phyloP scores from a whole-genome alignment of 148 eudicot species.

The Salicornia ramosissima region DNA sequence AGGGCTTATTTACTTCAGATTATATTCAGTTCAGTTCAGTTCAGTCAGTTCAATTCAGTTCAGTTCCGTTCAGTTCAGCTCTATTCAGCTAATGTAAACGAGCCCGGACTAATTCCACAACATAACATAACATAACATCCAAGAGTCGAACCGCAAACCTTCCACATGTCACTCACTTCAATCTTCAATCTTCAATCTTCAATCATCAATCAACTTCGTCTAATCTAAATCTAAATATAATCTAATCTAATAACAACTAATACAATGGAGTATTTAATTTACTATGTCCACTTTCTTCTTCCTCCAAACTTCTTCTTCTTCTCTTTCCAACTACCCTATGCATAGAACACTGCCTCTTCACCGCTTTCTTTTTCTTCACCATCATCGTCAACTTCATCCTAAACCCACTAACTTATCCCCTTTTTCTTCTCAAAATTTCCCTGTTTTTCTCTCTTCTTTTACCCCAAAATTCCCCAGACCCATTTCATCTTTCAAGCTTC shows the following conservation, averaged over 20 bases:
- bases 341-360: slow-evolving; percentile 29
- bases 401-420: not conserved
- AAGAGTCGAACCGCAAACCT: slow-evolving; percentile 21
- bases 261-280: no score
- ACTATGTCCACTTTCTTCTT: not conserved
- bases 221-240: no score
- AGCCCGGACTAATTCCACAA: no score
- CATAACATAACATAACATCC: not conserved
- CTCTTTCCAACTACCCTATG: slow-evolving; percentile 10
- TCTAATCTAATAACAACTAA: no score
- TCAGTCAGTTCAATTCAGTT: no score
- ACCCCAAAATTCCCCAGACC: slow-evolving; percentile 21
- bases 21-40: no score
- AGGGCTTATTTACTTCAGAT: no score
- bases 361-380: slow-evolving; percentile 8
- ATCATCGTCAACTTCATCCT: slow-evolving; percentile 3
- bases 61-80: no score
- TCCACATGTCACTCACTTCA: slow-evolving; percentile 20
- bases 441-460: slow-evolving; percentile 23
- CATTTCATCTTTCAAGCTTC: slow-evolving; percentile 29
- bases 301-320: not conserved
- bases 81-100: no score
- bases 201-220: not conserved
- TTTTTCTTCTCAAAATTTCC: not conserved
- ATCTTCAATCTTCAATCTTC: no score